phyloP scores from a whole-genome alignment of 805 yeast genomes.

The Ogataea pilisensis region DNA sequence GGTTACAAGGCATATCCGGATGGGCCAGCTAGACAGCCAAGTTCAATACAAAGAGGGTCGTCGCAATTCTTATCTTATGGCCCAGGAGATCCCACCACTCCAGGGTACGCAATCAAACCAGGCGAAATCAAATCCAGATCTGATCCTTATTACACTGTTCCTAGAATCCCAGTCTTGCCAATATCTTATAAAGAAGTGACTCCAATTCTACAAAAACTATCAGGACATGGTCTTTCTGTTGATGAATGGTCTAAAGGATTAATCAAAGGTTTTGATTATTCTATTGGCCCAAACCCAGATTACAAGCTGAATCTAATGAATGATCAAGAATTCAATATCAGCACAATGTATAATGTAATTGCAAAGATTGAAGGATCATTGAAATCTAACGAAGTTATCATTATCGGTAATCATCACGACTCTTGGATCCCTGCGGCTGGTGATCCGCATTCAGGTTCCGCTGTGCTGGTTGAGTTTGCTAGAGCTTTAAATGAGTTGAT shows the following conservation, averaged over 20 bases:
- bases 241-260: conserved; percentile 25
- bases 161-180: conserved; percentile 68
- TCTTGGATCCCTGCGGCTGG: conserved; percentile 79
- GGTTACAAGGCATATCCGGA: conserved; percentile 66
- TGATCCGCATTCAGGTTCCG: conserved; percentile 75
- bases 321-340: conserved; percentile 56
- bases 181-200: conserved; percentile 58
- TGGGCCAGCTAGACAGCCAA: conserved; percentile 76
- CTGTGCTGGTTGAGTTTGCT: conserved; percentile 59
- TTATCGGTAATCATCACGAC: conserved; percentile 76
- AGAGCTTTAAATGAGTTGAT: conserved; percentile 51
- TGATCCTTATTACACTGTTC: conserved; percentile 49
- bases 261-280: conserved; percentile 34
- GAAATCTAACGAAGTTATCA: conserved; percentile 47
- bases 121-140: conserved; percentile 46
- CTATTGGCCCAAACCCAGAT: conserved; percentile 35
- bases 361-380: conserved; percentile 55
- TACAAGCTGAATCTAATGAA: conserved; percentile 50
- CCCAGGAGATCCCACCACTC: conserved; percentile 81
- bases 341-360: conserved; percentile 60
- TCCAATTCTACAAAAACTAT: conserved; percentile 56
- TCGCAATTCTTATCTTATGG: conserved; percentile 54
- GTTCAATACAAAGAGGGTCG: conserved; percentile 73
- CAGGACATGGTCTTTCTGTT: conserved; percentile 51
- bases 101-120: conserved; percentile 61